Evolutionary conservation across 2,329 filamentous ascomycete species (phyloP), one percentile per base, ranked within the genome.

Genomic region (Byssoonygena ceratinophila): DNA sequence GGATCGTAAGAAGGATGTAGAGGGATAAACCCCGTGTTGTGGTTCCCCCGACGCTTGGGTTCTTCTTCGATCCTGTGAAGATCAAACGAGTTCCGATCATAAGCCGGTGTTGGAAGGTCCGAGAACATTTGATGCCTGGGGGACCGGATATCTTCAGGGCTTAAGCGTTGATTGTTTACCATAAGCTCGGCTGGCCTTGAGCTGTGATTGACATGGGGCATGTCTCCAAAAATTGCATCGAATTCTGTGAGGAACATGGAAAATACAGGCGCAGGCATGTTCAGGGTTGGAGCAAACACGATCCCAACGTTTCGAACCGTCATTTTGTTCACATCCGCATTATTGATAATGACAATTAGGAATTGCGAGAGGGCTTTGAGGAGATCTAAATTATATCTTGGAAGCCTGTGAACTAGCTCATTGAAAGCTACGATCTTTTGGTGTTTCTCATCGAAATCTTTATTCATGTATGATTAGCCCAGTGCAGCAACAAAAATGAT

Each of bases 281-380:
- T 97, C 51, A 98, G 77, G 0, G 92, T 97, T 0, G 92, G 92
- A 14, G 92, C 94, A 68, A 98, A 98, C 53, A 98, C 91, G 61
- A 98, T 97, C 58, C 92, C 91, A 51, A 98, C 87, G 64, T 98
- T 98, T 59, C 91, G 83, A 50, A 96, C 87, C 9, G 87, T 96
- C 92, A 98, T 98, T 76, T 96, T 97, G 74, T 98, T 98, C 57
- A 85, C 75, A 60, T 87, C 83, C 5, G 88, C 77, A 61, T 96
- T 89, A 68, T 92, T 89, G 64, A 96, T 88, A 61, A 98, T 91
- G 63, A 85, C 84, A 64, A 95, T 87, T 61, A 98, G 71, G 71
- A 95, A 96, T 2, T 85, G 81, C 45, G 91, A 87, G 52, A 98
- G 74, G 57, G 94, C 89, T 61, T 85, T 83, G 36, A 98, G 76